phyloP scores from a whole-genome alignment of 768 basidiomycete genomes.

The Mycena epipterygia region DNA sequence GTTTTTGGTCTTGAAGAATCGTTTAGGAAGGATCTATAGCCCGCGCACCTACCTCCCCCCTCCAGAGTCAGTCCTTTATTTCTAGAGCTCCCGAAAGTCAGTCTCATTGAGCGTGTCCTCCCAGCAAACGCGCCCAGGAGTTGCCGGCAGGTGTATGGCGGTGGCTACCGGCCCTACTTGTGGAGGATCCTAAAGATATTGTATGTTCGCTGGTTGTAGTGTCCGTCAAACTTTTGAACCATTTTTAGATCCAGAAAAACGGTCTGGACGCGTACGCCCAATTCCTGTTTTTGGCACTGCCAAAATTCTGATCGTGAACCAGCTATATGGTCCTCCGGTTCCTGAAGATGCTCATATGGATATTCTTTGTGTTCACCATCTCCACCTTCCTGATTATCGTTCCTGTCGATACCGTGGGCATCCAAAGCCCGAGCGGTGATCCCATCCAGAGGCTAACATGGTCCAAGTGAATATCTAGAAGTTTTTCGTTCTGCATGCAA shows the following conservation, averaged over 20 bases:
- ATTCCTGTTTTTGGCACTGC: slow-evolving; percentile 35
- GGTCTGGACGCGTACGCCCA: slow-evolving; percentile 75
- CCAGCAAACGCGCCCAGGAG: slow-evolving; percentile 59
- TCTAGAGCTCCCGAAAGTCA: neutral
- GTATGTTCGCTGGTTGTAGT: slow-evolving; percentile 43
- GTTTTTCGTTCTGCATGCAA: neutral
- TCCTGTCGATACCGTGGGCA: slow-evolving; percentile 66
- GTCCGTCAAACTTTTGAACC: neutral
- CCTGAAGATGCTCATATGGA: slow-evolving; percentile 71
- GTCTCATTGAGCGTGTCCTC: slow-evolving; percentile 2
- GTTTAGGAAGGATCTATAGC: slow-evolving; percentile 70
- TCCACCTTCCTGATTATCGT: slow-evolving; percentile 75
- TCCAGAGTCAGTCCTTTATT: slow-evolving; percentile 56
- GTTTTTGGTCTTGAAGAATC: slow-evolving; percentile 70
- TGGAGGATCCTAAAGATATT: slow-evolving; percentile 59
- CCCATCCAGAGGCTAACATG: slow-evolving; percentile 60
- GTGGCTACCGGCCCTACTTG: slow-evolving; percentile 65
- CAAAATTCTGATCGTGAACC: neutral
- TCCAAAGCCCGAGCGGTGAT: slow-evolving; percentile 49
- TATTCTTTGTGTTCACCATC: slow-evolving; percentile 67
- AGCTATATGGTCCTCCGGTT: slow-evolving; percentile 73
- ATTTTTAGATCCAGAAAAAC: slow-evolving; percentile 65
- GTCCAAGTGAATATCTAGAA: slow-evolving; percentile 62
- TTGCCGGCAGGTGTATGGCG: slow-evolving; percentile 61
- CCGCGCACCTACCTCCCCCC: slow-evolving; percentile 75